Evolutionary conservation across 768 basidiomycete genomes (phyloP), one percentile per base, ranked within the genome.

Genomic region (Fomitopsis pulvina): DNA sequence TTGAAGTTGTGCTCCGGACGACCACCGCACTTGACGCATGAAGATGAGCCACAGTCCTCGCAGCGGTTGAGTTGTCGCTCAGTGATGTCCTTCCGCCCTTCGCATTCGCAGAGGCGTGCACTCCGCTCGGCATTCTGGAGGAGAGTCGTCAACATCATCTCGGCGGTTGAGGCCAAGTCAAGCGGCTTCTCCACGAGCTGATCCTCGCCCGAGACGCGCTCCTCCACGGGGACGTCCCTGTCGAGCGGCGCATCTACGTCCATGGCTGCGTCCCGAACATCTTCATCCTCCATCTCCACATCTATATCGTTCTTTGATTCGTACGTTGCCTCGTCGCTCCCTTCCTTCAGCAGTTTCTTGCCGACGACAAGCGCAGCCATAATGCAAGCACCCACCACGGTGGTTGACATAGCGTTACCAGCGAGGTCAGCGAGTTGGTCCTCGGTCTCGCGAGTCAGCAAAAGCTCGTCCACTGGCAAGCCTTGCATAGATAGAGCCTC

Each of bases 371-470:
- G 71, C 0, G 92, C 91, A 16, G 87, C 83, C 48, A 95, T 69
- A 54, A 96, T 89, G 55, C 90, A 85, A 2, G 90, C 79, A 1
- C 94, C 94, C 26, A 97, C 93, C 22, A 96, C 94, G 1, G 94
- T 96, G 4, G 93, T 91, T 1, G 92, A 93, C 94, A 97, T 97
- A 52, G 94, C 94, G 61, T 97, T 97, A 2, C 94, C 94, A 18
- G 94, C 93, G 14, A 97, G 75, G 66, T 96, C 92, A 2, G 92
- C 91, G 6, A 97, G 74, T 52, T 97, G 86, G 65, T 96, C 94
- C 64, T 94, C 89, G 16, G 80, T 90, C 68, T 97, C 94, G 45
- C 92, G 84, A 1, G 94, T 96, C 47, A 97, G 75, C 18, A 96
- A 75, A 1, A 97, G 76, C 63, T 92, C 88, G 66, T 95, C 88